Evolutionary conservation across 176 grass and related monocot species (phyloP).

Genomic region (Thalia dealbata): DNA sequence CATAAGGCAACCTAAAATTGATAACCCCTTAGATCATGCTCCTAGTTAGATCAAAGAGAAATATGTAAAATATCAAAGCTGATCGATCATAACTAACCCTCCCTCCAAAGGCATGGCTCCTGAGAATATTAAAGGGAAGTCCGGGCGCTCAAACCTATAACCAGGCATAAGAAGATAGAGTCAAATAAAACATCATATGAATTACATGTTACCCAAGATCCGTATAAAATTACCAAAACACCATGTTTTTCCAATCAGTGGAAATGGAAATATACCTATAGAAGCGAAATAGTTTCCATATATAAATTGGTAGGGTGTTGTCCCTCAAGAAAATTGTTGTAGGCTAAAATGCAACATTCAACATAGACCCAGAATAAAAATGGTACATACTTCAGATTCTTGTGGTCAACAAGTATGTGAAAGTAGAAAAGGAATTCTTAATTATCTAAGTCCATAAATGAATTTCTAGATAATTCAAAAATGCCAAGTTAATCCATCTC

Average conservation of each 20-base stretch:
- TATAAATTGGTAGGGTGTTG: neutral
- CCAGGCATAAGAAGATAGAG: neutral
- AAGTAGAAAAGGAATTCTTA: too few species aligned
- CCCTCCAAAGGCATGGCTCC: slow-evolving; percentile 67
- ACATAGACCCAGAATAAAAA: too few species aligned
- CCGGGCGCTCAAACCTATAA: slow-evolving; percentile 69
- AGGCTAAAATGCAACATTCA: too few species aligned
- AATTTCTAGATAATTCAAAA: too few species aligned
- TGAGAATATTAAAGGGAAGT: slow-evolving; percentile 76
- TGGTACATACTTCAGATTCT: too few species aligned
- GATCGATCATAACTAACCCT: slow-evolving; percentile 37
- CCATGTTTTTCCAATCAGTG: neutral
- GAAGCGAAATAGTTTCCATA: neutral
- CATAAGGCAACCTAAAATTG: slow-evolving; percentile 56
- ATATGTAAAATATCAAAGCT: neutral
- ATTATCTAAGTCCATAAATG: too few species aligned
- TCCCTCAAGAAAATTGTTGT: too few species aligned
- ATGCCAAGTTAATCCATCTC: neutral
- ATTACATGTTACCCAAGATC: neutral
- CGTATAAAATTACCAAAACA: neutral
- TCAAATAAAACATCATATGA: neutral
- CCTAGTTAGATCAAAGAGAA: neutral
- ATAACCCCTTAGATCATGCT: neutral
- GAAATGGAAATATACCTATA: neutral
- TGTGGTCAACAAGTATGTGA: too few species aligned